Evolutionary conservation across 176 grass and related monocot species (phyloP).

Genomic region (Hyparrhenia diplandra): DNA sequence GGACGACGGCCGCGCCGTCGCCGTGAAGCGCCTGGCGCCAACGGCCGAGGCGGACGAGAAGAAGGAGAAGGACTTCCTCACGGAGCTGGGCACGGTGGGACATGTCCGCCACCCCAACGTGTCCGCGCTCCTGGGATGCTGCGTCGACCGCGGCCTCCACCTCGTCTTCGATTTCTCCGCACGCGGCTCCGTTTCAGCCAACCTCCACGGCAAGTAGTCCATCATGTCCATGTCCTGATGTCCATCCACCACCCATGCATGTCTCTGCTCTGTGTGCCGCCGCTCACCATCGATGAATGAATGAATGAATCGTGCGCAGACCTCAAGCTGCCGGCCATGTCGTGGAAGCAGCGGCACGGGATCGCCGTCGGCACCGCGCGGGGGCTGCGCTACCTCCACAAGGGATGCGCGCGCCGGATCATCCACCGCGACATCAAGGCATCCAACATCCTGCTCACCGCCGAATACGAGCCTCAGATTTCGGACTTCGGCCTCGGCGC

Average conservation of each 20-base stretch:
- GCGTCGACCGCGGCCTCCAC: slow-evolving; percentile 78
- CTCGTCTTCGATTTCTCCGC: slow-evolving; percentile 81
- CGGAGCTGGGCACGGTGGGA: slow-evolving; percentile 83
- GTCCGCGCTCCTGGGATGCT: slow-evolving; percentile 70
- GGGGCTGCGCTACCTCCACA: slow-evolving; percentile 85
- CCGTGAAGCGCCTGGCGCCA: slow-evolving; percentile 62
- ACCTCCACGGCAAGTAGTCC: slow-evolving; percentile 57
- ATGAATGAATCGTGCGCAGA: slow-evolving; percentile 29
- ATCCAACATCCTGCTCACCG: slow-evolving; percentile 76
- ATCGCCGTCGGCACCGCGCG: slow-evolving; percentile 68
- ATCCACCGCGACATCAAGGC: slow-evolving; percentile 96
- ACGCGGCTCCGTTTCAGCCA: slow-evolving; percentile 83
- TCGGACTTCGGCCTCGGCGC: slow-evolving; percentile 93
- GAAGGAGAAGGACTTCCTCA: slow-evolving; percentile 88
- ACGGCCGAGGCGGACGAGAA: slow-evolving; percentile 60
- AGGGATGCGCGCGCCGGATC: slow-evolving; percentile 76
- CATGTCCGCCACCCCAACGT: slow-evolving; percentile 89
- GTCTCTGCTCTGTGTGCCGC: too few relatives aligned
- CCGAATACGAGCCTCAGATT: slow-evolving; percentile 80
- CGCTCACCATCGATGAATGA: too few relatives aligned
- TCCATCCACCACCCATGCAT: too few relatives aligned
- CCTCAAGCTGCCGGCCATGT: slow-evolving; percentile 56
- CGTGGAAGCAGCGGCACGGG: slow-evolving; percentile 62
- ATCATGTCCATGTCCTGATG: too few relatives aligned
- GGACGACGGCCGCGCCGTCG: slow-evolving; percentile 52